phyloP scores from a whole-genome alignment of 495 filamentous ascomycete genomes.

The Penicillium crystallinum region DNA sequence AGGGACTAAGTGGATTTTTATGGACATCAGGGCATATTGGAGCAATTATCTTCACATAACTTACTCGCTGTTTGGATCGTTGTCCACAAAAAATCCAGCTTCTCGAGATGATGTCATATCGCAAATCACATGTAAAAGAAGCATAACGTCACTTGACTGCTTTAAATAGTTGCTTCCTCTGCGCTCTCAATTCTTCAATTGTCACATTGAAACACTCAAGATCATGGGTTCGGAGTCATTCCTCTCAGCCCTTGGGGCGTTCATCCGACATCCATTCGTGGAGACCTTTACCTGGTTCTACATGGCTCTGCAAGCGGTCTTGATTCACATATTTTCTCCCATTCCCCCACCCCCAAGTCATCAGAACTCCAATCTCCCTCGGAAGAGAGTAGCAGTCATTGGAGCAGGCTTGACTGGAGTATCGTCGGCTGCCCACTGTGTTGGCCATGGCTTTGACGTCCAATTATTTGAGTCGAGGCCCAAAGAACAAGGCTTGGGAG shows the following conservation, averaged over 20 bases:
- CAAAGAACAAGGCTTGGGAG: conserved; percentile 58
- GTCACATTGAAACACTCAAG: not conserved
- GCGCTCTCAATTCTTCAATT: not conserved
- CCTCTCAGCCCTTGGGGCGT: conserved; percentile 14
- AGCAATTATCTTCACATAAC: not conserved
- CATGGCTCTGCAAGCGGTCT: conserved; percentile 59
- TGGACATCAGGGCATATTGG: not conserved
- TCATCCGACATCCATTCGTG: conserved; percentile 32
- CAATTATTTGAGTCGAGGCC: conserved; percentile 68
- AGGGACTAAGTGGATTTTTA: too few species aligned
- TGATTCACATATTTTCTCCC: conserved; percentile 64
- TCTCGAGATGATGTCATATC: not conserved
- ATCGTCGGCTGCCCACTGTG: conserved; percentile 75
- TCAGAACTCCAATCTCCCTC: conserved; percentile 29
- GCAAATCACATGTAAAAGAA: conserved; percentile 1
- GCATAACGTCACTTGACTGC: not conserved
- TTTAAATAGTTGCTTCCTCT: not conserved
- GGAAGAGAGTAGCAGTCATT: conserved; percentile 71
- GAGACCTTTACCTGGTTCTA: conserved; percentile 55
- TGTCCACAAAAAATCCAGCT: not conserved
- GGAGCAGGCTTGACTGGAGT: conserved; percentile 80
- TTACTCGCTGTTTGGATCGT: not conserved
- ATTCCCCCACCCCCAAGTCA: conserved; percentile 56
- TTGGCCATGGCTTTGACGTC: conserved; percentile 83
- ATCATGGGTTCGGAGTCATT: conserved; percentile 12